Evolutionary conservation across 2,329 filamentous ascomycete genomes (phyloP).

Genomic region (Colletotrichum filicis): DNA sequence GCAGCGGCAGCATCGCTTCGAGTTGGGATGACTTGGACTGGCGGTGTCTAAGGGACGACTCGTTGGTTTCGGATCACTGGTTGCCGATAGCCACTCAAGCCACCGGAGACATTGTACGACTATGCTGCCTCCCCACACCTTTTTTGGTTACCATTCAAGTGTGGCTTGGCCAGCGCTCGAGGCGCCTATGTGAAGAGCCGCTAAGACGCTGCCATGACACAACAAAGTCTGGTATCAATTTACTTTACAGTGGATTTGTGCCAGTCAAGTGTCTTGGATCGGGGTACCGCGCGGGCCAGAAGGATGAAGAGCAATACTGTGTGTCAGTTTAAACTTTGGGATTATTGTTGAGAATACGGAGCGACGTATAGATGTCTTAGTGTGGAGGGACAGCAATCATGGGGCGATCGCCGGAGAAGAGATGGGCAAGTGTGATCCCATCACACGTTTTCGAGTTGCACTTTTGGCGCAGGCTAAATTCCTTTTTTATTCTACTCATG

Average conservation of each 20-base stretch:
- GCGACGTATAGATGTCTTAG: not conserved
- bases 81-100: conserved; percentile 17
- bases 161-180: conserved; percentile 29
- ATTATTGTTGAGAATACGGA: not conserved
- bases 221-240: not conserved
- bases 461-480: not conserved
- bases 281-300: conserved; percentile 4
- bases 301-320: not conserved
- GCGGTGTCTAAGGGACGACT: conserved; percentile 9
- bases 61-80: conserved; percentile 24
- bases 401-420: not conserved
- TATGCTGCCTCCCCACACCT: not conserved
- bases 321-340: conserved; percentile 15
- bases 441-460: not conserved
- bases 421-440: not conserved
- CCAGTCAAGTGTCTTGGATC: conserved; percentile 17
- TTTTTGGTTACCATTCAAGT: not conserved
- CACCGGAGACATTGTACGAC: conserved; percentile 8
- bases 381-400: not conserved
- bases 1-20: conserved; percentile 13
- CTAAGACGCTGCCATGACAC: conserved; percentile 25
- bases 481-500: not conserved
- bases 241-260: not conserved
- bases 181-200: conserved; percentile 9
- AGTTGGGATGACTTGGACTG: conserved; percentile 4